phyloP scores from a whole-genome alignment of 805 yeast species.

The Metschnikowia colocasiae region DNA sequence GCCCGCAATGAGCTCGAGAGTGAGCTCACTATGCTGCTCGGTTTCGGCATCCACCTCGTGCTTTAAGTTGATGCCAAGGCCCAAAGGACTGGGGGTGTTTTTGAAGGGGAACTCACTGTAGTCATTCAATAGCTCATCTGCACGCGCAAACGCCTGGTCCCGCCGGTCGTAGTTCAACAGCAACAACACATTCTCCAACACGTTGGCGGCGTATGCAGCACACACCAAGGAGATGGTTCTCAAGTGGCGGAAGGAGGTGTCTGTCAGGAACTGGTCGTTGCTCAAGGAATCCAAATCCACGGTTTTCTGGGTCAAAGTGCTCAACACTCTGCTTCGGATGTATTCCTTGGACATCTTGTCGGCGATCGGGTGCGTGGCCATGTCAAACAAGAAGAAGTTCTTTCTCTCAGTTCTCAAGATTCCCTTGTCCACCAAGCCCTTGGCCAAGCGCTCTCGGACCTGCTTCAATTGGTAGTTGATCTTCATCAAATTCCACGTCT shows the following conservation, averaged over 20 bases:
- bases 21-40: constrained; percentile 56
- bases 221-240: constrained; percentile 80
- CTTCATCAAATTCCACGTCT: constrained; percentile 95
- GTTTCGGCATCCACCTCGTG: constrained; percentile 52
- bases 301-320: constrained; percentile 68
- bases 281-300: constrained; percentile 41
- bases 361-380: constrained; percentile 97
- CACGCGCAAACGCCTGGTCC: constrained; percentile 87
- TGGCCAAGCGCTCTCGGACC: constrained; percentile 93
- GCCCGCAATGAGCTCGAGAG: constrained; percentile 87
- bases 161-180: constrained; percentile 79
- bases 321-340: constrained; percentile 67
- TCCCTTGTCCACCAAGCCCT: constrained; percentile 96
- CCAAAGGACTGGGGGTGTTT: constrained; percentile 52
- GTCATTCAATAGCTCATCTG: constrained; percentile 84
- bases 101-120: constrained; percentile 83
- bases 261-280: constrained; percentile 63
- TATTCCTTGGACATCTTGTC: constrained; percentile 83
- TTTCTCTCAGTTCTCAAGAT: constrained; percentile 92
- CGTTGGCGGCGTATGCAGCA: constrained; percentile 94
- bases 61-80: constrained; percentile 68
- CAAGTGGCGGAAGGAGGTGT: constrained; percentile 62
- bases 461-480: constrained; percentile 94
- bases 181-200: constrained; percentile 81
- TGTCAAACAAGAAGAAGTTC: constrained; percentile 89